Evolutionary conservation across 768 basidiomycete species (phyloP).

Genomic region (Calocybe cyanea): DNA sequence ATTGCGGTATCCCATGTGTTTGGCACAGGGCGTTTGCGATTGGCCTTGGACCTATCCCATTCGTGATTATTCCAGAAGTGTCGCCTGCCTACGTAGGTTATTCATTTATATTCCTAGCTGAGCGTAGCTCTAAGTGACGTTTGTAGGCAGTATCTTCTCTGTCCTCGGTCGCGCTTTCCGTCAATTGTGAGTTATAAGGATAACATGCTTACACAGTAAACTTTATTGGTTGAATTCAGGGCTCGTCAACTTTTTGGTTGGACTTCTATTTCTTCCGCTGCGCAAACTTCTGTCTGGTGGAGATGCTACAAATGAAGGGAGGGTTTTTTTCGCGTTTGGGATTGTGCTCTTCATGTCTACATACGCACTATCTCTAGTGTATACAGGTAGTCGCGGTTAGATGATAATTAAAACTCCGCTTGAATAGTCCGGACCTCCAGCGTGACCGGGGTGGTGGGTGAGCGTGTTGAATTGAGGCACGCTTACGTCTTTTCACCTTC

Average conservation of each 20-base stretch:
- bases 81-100: conserved; percentile 70
- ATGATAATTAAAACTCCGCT: conserved; percentile 28
- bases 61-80: conserved; percentile 88
- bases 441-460: conserved; percentile 37
- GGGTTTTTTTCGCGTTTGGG: conserved; percentile 86
- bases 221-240: conserved; percentile 38
- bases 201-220: background rate
- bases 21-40: conserved; percentile 72
- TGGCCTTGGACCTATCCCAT: conserved; percentile 90
- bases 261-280: conserved; percentile 80
- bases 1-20: no score
- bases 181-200: conserved; percentile 56
- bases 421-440: conserved; percentile 23
- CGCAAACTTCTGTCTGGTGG: conserved; percentile 69
- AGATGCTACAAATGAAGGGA: conserved; percentile 64
- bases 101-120: conserved; percentile 1
- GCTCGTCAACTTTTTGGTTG: conserved; percentile 83
- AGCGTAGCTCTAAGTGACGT: conserved; percentile 1
- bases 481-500: no score
- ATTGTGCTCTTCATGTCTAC: conserved; percentile 42
- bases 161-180: conserved; percentile 68
- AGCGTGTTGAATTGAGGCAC: conserved; percentile 43
- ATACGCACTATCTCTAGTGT: conserved; percentile 34
- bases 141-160: conserved; percentile 73
- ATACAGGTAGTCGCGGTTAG: conserved; percentile 27